Conservation (phyloP, 2,329 filamentous ascomycete genomes). For the Beauveria sp. region DNA sequence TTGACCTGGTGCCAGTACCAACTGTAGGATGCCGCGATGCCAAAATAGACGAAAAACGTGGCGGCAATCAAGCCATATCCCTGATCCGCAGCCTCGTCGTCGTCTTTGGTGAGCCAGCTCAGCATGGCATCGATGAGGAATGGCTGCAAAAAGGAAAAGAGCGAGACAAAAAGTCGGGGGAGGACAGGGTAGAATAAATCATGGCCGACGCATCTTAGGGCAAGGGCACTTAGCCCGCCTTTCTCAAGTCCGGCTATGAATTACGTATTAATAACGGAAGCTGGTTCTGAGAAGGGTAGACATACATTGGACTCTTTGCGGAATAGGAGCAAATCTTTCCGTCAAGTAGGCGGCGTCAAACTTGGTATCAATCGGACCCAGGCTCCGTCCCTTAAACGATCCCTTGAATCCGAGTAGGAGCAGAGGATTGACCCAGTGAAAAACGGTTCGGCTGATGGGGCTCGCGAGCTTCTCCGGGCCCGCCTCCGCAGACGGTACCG, state of each 20-base stretch:
- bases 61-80: background rate
- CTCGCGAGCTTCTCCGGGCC: background rate
- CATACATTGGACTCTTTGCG: background rate
- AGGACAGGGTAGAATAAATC: background rate
- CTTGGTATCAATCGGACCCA: background rate
- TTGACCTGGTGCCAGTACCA: conserved; percentile 7
- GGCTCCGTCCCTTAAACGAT: background rate
- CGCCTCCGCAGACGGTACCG: background rate
- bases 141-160: background rate
- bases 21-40: background rate
- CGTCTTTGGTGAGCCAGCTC: background rate
- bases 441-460: background rate
- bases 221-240: background rate
- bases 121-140: background rate
- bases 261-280: no score
- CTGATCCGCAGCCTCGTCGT: background rate
- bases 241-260: background rate
- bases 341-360: background rate
- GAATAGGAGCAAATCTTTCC: background rate
- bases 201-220: background rate
- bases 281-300: no score
- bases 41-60: background rate
- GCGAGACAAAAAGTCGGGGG: background rate
- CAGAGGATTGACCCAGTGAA: background rate
- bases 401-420: background rate